Evolutionary conservation across 2,329 filamentous ascomycete genomes (phyloP).

Genomic region (Aspergillus sp.): DNA sequence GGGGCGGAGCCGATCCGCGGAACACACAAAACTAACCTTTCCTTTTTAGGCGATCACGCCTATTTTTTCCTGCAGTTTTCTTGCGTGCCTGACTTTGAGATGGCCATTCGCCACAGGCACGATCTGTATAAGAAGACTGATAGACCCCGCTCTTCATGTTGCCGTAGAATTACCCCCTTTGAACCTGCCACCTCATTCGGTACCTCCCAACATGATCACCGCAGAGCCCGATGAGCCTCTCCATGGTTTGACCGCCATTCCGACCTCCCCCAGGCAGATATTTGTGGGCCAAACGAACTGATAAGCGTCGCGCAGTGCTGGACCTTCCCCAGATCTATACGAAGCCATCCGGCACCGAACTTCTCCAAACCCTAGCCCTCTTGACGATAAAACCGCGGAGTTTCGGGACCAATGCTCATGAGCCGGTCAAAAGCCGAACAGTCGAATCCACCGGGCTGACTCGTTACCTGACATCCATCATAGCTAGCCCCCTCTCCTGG

Average conservation of each 20-base stretch:
- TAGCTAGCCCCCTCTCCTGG: conserved; percentile 47
- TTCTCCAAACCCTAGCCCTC: conserved; percentile 65
- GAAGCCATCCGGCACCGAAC: conserved; percentile 64
- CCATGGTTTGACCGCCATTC: conserved; percentile 32
- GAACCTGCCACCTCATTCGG: conserved; percentile 4
- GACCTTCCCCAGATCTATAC: conserved; percentile 84
- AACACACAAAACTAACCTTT: conserved; percentile 28
- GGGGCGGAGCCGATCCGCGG: conserved; percentile 25
- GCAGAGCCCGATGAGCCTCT: conserved; percentile 37
- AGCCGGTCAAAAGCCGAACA: conserved; percentile 28
- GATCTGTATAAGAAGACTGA: conserved; percentile 11
- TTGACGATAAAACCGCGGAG: conserved; percentile 64
- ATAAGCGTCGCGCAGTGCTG: conserved; percentile 52
- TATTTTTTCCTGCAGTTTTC: conserved; percentile 31
- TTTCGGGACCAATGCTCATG: conserved; percentile 32
- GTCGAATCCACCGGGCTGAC: conserved; percentile 43
- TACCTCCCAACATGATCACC: conserved; percentile 31
- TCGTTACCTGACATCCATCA: conserved; percentile 48
- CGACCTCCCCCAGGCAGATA: conserved; percentile 19
- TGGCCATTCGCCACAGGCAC: conserved; percentile 19
- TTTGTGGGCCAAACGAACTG: conserved; percentile 24
- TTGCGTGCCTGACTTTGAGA: conserved; percentile 18
- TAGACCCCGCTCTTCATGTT: not conserved
- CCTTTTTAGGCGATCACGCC: conserved; percentile 30
- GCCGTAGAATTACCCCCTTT: not conserved